Evolutionary conservation across 352 stramenopile species (phyloP), one percentile per base, ranked within the genome.

Genomic region (Phytopythium ostracodes): DNA sequence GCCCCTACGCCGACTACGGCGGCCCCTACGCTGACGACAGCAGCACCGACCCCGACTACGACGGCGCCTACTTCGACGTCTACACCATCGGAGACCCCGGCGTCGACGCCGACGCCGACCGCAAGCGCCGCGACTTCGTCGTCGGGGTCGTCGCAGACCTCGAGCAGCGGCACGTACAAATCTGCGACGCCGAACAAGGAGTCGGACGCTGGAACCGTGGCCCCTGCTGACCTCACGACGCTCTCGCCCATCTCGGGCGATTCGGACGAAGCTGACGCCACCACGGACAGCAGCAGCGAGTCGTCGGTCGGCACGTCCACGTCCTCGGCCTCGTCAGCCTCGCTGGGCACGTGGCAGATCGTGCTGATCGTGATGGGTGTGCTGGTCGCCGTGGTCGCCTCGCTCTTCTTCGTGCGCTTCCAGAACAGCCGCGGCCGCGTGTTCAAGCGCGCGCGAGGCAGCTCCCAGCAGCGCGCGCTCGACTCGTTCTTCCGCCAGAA

Each of bases 371-470:
- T 87, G 29, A 49, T 76, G 4, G 81, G 78, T 12, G 63, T 79
- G 22, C 68, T 91, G 22, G 75, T 60, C 2, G 67, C 60, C 11
- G 81, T 91, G 1, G 25, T 84, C 18, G 70, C 67, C 20, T 84
- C 75, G 29, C 63, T 91, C 29, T 76, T 88, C 67, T 87, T 88
- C 56, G 76, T 87, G 42, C 81, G 81, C 53, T 68, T 68, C 58
- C 66, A 79, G 51, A 68, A 72, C 12, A 70, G 64, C 15, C 52
- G 62, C 46, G 66, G 64, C 2, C 58, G 65, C 0, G 70, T 73
- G 2, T 64, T 68, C 46, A 69, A 70, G 18, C 64, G 72, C 10
- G 50, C 49, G 2, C 70, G 73, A 1, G 74, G 69, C 33, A 76
- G 67, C 58, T 71, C 72, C 1, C 55, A 88, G 55, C 76, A 80